Base-by-base conservation (phyloP, 108 stramenopile genomes). In the Skeletonema potamos region DNA sequence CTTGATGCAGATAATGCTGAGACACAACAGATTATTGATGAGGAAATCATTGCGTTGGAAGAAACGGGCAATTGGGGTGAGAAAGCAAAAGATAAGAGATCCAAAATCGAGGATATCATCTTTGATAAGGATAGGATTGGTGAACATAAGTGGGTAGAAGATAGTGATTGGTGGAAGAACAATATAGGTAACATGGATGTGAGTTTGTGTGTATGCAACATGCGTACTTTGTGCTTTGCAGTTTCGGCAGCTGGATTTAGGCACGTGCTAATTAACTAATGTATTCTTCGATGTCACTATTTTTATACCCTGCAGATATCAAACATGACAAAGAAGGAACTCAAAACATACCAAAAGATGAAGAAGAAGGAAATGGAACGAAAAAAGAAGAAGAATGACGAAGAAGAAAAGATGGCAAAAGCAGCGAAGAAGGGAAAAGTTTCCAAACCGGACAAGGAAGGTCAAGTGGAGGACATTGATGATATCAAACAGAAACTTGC, bases 1-100 rank as follows among this genome's bases (percentile, higher is more conserved):
- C 61, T 80, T 26, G 78, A 82, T 54, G 78, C 79, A 13, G 64
- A 67, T n/a, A 82, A 84, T 59, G 85, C 71, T 9, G 68, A 86
- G 51, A 54, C 48, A 15, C 83, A 84, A 72, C 64, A 55, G 41
- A 69, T 70, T 18, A 59, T 70, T 9, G 79, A 77, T 58, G 66
- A 68, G 54, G 81, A 74, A 58, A 63, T 73, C 4, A 54, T 46
- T 27, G 64, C 65, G 20, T 29, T 82, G 9, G 76, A 69, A 69
- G 59, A 69, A 24, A 66, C 58, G 12, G 76, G 77, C 13, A 18
- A 66, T 22, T 70, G 68, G 68, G 80, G 80, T 12, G 81, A 73
- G 3, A 54, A 73, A 11, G 71, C 46, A 1, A 57, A 73, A 32
- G 46, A 20, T n/a, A 44, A 28, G 37, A 44, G 27, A 24, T 41